Conservation (phyloP, 2,329 filamentous ascomycete species). For the Metarhizium robertsii region DNA sequence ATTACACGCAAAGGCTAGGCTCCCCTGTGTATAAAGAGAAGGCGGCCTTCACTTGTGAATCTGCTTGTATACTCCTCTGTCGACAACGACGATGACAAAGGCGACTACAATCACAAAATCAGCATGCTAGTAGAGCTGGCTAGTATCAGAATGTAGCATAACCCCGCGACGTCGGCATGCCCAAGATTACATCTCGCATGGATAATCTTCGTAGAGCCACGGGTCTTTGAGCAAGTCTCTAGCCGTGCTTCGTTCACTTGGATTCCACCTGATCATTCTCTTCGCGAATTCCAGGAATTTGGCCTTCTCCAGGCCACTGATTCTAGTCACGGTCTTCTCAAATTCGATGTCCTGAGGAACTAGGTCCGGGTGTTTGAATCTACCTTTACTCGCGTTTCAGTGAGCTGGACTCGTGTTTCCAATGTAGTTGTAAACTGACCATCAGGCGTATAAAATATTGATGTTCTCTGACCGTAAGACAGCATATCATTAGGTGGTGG, state of each 20-base stretch:
- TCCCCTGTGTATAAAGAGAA: too few relatives aligned
- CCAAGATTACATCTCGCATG: too few relatives aligned
- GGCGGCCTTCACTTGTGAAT: too few relatives aligned
- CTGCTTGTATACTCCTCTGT: too few relatives aligned
- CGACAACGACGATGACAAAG: too few relatives aligned
- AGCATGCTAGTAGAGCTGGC: too few relatives aligned
- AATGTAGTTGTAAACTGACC: not conserved
- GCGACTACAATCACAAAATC: too few relatives aligned
- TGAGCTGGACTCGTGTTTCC: not conserved
- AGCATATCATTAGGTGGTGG: conserved; percentile 4
- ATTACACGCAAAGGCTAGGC: too few relatives aligned
- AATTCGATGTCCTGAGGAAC: not conserved
- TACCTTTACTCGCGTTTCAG: conserved; percentile 1
- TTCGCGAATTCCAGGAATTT: conserved; percentile 5
- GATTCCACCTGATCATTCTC: conserved; percentile 7
- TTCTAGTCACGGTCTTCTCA: not conserved
- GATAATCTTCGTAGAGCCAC: conserved; percentile 6
- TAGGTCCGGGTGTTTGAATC: not conserved
- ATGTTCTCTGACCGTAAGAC: conserved; percentile 4
- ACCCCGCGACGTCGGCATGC: too few relatives aligned
- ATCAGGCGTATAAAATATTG: conserved; percentile 4
- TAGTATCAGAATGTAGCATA: too few relatives aligned
- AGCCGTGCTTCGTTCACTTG: conserved; percentile 4
- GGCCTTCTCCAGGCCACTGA: conserved; percentile 5
- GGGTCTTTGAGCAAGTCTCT: conserved; percentile 6